Conservation (phyloP, 768 basidiomycete genomes). For the Boletus sp. region DNA sequence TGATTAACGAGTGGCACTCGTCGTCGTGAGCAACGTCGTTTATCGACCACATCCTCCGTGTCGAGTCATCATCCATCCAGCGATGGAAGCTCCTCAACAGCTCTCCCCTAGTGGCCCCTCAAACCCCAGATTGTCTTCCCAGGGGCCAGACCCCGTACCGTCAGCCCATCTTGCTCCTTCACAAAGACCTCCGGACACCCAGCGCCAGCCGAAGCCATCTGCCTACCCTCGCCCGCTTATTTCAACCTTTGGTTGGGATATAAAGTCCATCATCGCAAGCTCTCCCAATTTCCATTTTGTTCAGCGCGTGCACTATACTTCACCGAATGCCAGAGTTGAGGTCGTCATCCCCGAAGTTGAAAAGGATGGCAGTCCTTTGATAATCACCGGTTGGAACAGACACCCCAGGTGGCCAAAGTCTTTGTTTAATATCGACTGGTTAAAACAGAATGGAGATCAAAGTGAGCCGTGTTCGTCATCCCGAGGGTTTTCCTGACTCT, state of each 20-base stretch:
- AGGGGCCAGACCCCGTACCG: slow-evolving; percentile 1
- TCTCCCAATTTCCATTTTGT: slow-evolving; percentile 43
- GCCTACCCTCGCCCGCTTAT: slow-evolving; percentile 15
- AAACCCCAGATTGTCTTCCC: slow-evolving; percentile 1
- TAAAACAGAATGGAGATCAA: slow-evolving; percentile 36
- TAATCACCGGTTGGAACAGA: slow-evolving; percentile 60
- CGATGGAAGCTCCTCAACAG: background rate
- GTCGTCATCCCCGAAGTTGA: slow-evolving; percentile 46
- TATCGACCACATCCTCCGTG: background rate
- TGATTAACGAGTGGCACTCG: background rate
- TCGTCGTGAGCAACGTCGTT: background rate
- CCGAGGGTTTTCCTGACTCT: slow-evolving; percentile 5
- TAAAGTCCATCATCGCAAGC: slow-evolving; percentile 37
- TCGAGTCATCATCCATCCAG: background rate
- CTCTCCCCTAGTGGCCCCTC: background rate
- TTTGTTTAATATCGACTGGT: slow-evolving; percentile 56
- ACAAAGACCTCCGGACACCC: background rate
- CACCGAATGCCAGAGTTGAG: slow-evolving; percentile 27
- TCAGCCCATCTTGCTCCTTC: background rate
- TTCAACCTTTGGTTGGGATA: slow-evolving; percentile 51
- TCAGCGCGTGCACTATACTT: slow-evolving; percentile 33
- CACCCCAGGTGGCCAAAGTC: slow-evolving; percentile 51
- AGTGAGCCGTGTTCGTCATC: slow-evolving; percentile 11
- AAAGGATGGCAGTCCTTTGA: slow-evolving; percentile 51
- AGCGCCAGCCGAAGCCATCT: background rate